Percentiles rank a stretch among this genome's conserved stretches.
These are phyloP conservation scores for Stipa capillata DNA, from an alignment of 176 grass and related monocot species.

Conservation along the genomic window DNA sequence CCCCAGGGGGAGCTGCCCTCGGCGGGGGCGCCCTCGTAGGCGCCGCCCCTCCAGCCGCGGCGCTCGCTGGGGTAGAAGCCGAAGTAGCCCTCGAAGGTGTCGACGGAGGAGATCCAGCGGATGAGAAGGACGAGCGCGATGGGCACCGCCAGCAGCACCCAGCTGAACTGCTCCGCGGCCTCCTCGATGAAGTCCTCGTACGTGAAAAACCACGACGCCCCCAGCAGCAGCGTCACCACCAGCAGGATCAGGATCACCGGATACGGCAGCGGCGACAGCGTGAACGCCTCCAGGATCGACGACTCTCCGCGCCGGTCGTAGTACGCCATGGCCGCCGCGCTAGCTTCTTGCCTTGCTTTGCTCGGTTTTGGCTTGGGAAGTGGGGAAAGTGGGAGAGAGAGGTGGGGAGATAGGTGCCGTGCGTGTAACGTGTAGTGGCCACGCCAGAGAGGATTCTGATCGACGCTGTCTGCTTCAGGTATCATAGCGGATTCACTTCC, in stretches of 20 bases:
- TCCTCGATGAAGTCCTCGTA: slow-evolving; percentile 79
- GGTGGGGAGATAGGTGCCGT: slow-evolving; percentile 4
- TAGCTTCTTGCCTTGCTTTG: background rate
- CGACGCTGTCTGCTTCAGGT: background rate
- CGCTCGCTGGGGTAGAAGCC: slow-evolving; percentile 38
- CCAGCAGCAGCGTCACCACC: slow-evolving; percentile 57
- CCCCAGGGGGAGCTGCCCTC: slow-evolving; percentile 80
- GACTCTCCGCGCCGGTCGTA: slow-evolving; percentile 51
- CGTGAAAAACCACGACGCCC: slow-evolving; percentile 59
- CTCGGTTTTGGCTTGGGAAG: background rate
- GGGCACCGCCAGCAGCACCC: slow-evolving; percentile 57
- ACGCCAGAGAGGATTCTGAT: too few species aligned
- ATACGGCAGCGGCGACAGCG: slow-evolving; percentile 67
- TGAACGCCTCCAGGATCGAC: slow-evolving; percentile 67
- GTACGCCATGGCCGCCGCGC: slow-evolving; percentile 42
- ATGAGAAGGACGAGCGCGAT: slow-evolving; percentile 73
- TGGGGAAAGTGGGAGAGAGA: background rate
- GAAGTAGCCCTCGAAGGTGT: slow-evolving; percentile 56
- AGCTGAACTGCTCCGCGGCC: slow-evolving; percentile 58
- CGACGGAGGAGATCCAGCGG: slow-evolving; percentile 79
- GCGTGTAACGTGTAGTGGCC: background rate
- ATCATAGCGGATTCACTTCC: too few species aligned
- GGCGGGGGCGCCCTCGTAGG: background rate
- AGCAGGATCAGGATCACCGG: slow-evolving; percentile 74
- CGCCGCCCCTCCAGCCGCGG: slow-evolving; percentile 7